Evolutionary conservation across 2,329 filamentous ascomycete genomes (phyloP), one percentile per base, ranked within the genome.

Genomic region (Knufia petricola): DNA sequence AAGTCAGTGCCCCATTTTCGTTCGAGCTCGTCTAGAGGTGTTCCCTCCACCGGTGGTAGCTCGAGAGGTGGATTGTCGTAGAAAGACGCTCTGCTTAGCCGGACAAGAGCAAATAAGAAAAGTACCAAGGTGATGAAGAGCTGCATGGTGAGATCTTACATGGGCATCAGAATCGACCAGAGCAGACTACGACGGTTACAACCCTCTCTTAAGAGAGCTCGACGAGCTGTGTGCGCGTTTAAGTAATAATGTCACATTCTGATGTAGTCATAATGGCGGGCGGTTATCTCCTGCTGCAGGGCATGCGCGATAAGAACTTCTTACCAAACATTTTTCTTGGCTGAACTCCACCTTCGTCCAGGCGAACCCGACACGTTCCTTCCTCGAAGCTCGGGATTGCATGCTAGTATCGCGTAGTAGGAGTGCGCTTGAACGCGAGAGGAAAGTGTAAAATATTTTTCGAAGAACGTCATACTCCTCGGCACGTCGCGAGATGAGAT

Each of bases 1-100:
- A 78, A 78, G 74, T 72, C 69, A 51, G 66, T 64, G 54, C 69
- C 66, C 69, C 69, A 73, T 62, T 71, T 72, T 56, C 62, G 63
- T 42, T 71, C 59, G 42, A 72, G 54, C 50, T 71, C 69, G 31
- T 67, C 68, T 3, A 65, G 62, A 38, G 65, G 60, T 21, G 50
- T 55, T 10, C 56, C 55, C 4, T 42, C 50, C 50, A 66, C 63
- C 9, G 53, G 38, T 9, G 55, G 53, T 46, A 67, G 59, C 23
- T 64, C 64, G 44, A 70, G 64, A 15, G 62, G 58, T 31, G 69
- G 62, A 48, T 67, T 64, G 43, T 69, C 66, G 53, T 71, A 64
- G 51, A 64, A 68, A 15, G 66, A 62, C 4, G 49, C 45, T 21
- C 34, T 46, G 17, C 38, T 32, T 4, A 50, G 32, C 19, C 47